Evolutionary conservation across 2,329 filamentous ascomycete genomes (phyloP), one percentile per base, ranked within the genome.

Genomic region (Alternaria alternata): DNA sequence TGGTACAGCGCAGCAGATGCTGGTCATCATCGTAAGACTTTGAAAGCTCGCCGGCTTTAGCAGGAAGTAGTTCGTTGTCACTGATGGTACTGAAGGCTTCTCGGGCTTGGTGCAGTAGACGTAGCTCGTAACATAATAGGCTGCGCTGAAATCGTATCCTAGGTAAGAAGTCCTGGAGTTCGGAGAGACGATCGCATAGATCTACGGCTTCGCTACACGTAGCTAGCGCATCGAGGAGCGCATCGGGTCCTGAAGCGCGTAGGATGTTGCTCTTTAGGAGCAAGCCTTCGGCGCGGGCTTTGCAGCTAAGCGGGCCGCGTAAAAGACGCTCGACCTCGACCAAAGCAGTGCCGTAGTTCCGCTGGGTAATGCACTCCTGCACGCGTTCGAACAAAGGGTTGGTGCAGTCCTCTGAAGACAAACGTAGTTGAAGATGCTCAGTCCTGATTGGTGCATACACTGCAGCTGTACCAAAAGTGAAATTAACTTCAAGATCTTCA

Each of bases 141-240:
- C 69, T 66, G 16, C 66, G 67, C 34, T 77, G 69, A 34, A 69
- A 72, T 34, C 71, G 73, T 34, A 75, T 68, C 41, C 62, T 65
- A 0, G 74, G 69, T 2, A 74, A 47, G 22, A 72, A 63, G 8
- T 41, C 46, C 22, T 70, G 61, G 3, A 75, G 54, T 18, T 72
- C 70, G 0, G 65, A 54, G 2, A 69, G 36, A 12, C 66, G 68
- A 26, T 68, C 55, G 56, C 74, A 76, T 1, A 75, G 52, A 32
- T 73, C 70, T 24, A 76, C 36, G 9, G 73, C 74, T 41, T 76
- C 74, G 52, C 69, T 75, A 42, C 74, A 77, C 1, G 68, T 66
- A 24, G 74, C 75, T 3, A 77, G 65, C 1, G 73, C 72, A 7
- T 75, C 69, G 30, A 64, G 71, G 4, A 74, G 58, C 42, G 68